A percentile compares a stretch with the other conserved stretches of the same genome.
Evolutionary conservation across 257 asterid genomes (phyloP).

Genomic region (Leonotis leonurus): DNA sequence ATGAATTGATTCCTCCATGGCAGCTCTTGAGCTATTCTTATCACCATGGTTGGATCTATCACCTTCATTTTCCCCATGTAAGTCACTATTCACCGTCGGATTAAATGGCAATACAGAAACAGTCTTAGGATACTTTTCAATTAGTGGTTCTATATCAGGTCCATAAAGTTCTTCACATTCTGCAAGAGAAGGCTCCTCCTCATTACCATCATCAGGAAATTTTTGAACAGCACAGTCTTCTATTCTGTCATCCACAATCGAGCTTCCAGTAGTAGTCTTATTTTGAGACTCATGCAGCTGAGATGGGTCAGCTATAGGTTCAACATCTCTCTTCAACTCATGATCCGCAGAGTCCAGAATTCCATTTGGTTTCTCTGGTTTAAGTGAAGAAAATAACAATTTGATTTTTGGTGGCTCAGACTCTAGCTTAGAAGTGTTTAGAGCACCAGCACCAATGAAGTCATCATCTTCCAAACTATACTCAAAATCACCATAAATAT

Average conservation of each 20-base stretch:
- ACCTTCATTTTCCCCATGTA: constrained; percentile 25
- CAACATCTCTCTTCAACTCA: constrained; percentile 22
- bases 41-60: constrained; percentile 13
- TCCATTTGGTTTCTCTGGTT: constrained; percentile 33
- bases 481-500: constrained; percentile 93
- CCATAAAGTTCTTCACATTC: constrained; percentile 96
- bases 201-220: constrained; percentile 32
- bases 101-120: constrained; percentile 26
- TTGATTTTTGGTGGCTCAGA: constrained; percentile 58
- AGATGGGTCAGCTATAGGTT: constrained; percentile 23
- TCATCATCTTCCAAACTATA: constrained; percentile 86
- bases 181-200: constrained; percentile 51
- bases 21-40: constrained; percentile 22
- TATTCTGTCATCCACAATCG: constrained; percentile 18
- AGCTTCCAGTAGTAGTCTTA: constrained; percentile 18
- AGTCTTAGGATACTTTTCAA: constrained; percentile 47
- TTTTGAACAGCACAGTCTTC: constrained; percentile 26
- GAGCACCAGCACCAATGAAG: constrained; percentile 56
- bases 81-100: constrained; percentile 10
- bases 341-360: constrained; percentile 21
- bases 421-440: constrained; percentile 37
- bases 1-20: constrained; percentile 25
- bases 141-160: constrained; percentile 68
- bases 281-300: constrained; percentile 21
- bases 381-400: constrained; percentile 60